phyloP scores from a whole-genome alignment of 768 basidiomycete genomes.

The Crassisporium funariophilum region DNA sequence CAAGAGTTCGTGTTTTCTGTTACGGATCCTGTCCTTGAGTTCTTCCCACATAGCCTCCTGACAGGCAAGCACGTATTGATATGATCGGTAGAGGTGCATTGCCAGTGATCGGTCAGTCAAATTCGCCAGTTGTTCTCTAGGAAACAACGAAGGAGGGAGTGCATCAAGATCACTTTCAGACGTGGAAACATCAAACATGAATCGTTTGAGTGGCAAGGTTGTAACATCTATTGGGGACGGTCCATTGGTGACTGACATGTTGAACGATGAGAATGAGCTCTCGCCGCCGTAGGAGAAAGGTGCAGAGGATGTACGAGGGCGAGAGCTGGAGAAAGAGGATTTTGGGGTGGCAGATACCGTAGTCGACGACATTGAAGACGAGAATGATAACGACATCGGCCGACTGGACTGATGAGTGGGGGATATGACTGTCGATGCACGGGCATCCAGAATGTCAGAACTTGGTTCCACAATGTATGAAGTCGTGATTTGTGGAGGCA shows the following conservation, averaged over 20 bases:
- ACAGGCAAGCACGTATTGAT: constrained; percentile 61
- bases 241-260: constrained; percentile 7
- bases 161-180: constrained; percentile 42
- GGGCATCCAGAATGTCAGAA: constrained; percentile 35
- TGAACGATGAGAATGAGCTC: constrained; percentile 19
- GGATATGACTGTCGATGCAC: constrained; percentile 38
- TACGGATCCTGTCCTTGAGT: constrained; percentile 60
- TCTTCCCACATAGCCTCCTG: constrained; percentile 82
- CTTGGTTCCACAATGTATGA: constrained; percentile 40
- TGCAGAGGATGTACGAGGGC: constrained; percentile 32
- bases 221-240: constrained; percentile 10
- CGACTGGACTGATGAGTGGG: constrained; percentile 35
- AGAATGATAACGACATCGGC: constrained; percentile 54
- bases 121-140: constrained; percentile 42
- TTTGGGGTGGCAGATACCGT: constrained; percentile 33
- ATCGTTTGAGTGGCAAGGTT: constrained; percentile 35
- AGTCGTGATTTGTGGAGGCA: constrained; percentile 46
- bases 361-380: constrained; percentile 47
- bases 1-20: constrained; percentile 51
- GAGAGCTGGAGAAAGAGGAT: constrained; percentile 25
- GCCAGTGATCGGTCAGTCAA: constrained; percentile 64
- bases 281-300: constrained; percentile 34
- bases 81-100: constrained; percentile 72
- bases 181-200: constrained; percentile 48
- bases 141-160: constrained; percentile 38